A percentile compares a stretch with the other conserved stretches of the same genome.
Evolutionary conservation across 129 eudicot species (phyloP).

Genomic region (Lonicera japonica): DNA sequence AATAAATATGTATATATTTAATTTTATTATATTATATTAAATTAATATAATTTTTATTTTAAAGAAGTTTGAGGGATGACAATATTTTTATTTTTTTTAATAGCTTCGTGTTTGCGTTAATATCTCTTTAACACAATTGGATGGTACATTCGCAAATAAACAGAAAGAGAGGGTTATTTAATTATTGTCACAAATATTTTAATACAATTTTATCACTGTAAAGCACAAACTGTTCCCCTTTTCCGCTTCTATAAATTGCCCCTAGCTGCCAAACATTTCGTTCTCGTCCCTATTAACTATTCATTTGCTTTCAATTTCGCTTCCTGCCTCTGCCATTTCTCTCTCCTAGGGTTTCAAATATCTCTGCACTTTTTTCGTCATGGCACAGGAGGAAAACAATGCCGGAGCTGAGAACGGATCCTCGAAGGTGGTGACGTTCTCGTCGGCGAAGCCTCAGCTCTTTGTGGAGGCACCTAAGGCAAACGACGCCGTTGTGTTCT

Average conservation of each 20-base stretch:
- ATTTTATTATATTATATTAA: too few species aligned
- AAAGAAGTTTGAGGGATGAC: too few species aligned
- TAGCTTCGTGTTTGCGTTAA: too few species aligned
- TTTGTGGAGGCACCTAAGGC: slow-evolving; percentile 60
- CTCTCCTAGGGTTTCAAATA: slow-evolving; percentile 29
- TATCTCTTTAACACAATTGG: too few species aligned
- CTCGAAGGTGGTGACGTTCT: slow-evolving; percentile 38
- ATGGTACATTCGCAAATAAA: neutral
- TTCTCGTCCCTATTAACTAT: slow-evolving; percentile 5
- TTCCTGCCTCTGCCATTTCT: slow-evolving; percentile 14
- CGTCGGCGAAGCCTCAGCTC: slow-evolving; percentile 57
- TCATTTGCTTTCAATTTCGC: neutral
- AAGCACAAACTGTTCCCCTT: slow-evolving; percentile 42
- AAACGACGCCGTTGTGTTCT: slow-evolving; percentile 71
- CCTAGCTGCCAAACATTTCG: neutral
- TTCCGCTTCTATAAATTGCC: slow-evolving; percentile 44
- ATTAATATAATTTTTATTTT: too few species aligned
- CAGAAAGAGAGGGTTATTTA: neutral
- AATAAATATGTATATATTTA: too few species aligned
- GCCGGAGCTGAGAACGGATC: slow-evolving; percentile 24
- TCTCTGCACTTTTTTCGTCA: neutral
- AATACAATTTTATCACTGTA: slow-evolving; percentile 19
- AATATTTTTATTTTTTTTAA: too few species aligned
- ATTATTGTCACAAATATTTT: neutral
- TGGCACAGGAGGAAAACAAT: slow-evolving; percentile 47